Evolutionary conservation across 148 eudicot genomes (phyloP).

Genomic region (Arctostaphylos glauca): DNA sequence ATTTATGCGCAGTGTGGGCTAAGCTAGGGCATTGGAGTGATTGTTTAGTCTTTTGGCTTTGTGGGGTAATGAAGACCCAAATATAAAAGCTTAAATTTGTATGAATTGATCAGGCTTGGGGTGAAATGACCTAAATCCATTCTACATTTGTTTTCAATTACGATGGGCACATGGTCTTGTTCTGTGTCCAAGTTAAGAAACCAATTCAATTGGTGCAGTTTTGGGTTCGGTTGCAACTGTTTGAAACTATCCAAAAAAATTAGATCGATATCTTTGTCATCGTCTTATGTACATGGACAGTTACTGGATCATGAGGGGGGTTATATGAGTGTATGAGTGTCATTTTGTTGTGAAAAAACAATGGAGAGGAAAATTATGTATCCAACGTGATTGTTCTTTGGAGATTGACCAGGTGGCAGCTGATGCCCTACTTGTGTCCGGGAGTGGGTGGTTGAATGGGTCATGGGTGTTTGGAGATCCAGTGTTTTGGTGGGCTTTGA

Average conservation of each 20-base stretch:
- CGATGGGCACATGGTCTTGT: not conserved
- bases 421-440: not conserved
- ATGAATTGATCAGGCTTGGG: not conserved
- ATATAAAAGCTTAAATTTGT: not conserved
- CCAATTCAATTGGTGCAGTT: not conserved
- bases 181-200: not conserved
- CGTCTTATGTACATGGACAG: not conserved
- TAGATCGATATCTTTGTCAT: not conserved
- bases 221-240: not conserved
- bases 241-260: not conserved
- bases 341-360: not conserved
- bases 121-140: not conserved
- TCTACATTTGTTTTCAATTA: not conserved
- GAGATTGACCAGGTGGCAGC: not conserved
- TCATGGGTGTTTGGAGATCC: not conserved
- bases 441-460: not conserved
- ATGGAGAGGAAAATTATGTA: not conserved
- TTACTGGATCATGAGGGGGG: not conserved
- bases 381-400: not conserved
- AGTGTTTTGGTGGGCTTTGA: not conserved
- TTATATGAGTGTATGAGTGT: not conserved
- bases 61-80: not conserved
- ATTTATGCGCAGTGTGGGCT: not conserved
- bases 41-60: not conserved
- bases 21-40: not conserved